Base-by-base conservation (phyloP, 2,329 filamentous ascomycete genomes). In the Gaeumannomyces tritici region DNA sequence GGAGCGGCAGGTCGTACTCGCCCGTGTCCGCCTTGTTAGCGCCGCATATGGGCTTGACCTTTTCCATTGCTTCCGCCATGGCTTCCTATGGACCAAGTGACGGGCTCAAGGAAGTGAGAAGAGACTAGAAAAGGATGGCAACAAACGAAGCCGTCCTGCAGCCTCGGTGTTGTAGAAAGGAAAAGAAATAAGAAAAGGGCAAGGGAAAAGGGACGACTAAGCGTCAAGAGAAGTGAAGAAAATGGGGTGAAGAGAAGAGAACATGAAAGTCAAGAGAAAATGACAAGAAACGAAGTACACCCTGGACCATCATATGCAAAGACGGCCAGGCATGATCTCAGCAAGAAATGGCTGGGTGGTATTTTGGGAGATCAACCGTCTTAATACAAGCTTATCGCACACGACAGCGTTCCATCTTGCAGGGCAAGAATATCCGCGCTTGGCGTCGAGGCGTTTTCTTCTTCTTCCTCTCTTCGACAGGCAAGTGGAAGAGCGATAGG, bases 1-100 rank as follows among this genome's bases (percentile, higher is more conserved):
- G 77, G 26, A 79, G 65, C n/a, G 69, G 68, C 42, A 79, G 66
- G 64, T 79, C 76, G 63, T 79, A 79, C 57, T 77, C 76, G 64
- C 75, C 76, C 12, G 42, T 21, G 1, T 60, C 64, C 64, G 73
- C 67, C 63, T 69, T 64, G 24, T 70, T 74, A 61, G 75, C 70
- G 26, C 76, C 76, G 60, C 76, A 79, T 42, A 67, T 65, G 26
- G 76, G 77, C 71, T 79, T 75, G 59, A 66, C 67, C 31, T 61
- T 68, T 66, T 60, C 68, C 66, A 72, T 65, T 67, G 61, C 64
- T 13, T 64, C 63, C 28, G 63, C 60, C 35, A 57, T 61, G 31
- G 60, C 33, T 57, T 57, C 31, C 31, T 28, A 57, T 42, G n/a
- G 59, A 9, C 47, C 59, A 57, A 51, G 21, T n/a, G 24, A 51